A percentile compares a stretch with the other conserved stretches of the same genome.
These are phyloP conservation scores for Hibiscus syriacus DNA, from an alignment of 345 rosid species.

Conservation along the genomic window DNA sequence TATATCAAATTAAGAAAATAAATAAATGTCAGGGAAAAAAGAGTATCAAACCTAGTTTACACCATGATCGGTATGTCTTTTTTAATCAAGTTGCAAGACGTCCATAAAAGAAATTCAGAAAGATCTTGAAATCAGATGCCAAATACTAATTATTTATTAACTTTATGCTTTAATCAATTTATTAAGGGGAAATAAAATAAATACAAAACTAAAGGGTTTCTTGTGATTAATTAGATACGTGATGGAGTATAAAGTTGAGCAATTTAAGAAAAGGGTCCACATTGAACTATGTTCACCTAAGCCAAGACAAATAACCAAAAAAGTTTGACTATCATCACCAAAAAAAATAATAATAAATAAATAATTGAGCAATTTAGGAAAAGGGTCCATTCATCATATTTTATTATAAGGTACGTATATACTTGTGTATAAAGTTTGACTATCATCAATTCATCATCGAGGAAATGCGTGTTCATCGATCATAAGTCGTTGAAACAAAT, in stretches of 20 bases:
- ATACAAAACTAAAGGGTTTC: not conserved
- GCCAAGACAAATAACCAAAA: constrained; percentile 24
- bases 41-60: too few relatives aligned
- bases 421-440: not conserved
- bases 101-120: too few relatives aligned
- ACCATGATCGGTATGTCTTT: not conserved
- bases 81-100: not conserved
- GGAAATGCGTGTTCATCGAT: not conserved
- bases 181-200: not conserved
- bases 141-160: not conserved
- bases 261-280: constrained; percentile 34
- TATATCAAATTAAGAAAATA: too few relatives aligned
- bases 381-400: not conserved
- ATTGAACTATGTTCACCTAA: constrained; percentile 24
- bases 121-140: not conserved
- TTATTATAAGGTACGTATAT: not conserved
- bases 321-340: too few relatives aligned
- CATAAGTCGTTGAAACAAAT: too few relatives aligned
- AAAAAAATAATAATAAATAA: too few relatives aligned
- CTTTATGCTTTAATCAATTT: not conserved
- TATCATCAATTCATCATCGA: not conserved
- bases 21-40: too few relatives aligned
- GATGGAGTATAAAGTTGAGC: constrained; percentile 8
- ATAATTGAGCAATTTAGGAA: constrained; percentile 17
- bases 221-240: not conserved